Evolutionary conservation across 1,284 basidiomycete genomes (phyloP).

Genomic region (Heimioporus retisporus): DNA sequence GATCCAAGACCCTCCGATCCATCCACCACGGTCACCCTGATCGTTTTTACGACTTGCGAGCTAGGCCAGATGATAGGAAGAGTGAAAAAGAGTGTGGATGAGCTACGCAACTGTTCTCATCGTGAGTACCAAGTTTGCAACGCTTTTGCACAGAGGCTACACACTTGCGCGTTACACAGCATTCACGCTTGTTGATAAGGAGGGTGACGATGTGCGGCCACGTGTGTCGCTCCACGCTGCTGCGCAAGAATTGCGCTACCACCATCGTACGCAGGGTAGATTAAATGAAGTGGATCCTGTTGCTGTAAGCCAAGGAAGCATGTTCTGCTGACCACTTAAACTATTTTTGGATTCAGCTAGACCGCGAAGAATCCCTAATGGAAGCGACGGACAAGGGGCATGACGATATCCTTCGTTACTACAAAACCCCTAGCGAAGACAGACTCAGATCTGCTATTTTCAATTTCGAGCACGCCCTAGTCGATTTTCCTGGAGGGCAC

Average conservation of each 20-base stretch:
- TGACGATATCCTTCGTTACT: not conserved
- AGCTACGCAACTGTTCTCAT: not conserved
- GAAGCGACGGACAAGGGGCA: conserved; percentile 1
- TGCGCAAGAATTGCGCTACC: not conserved
- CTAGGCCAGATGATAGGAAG: not conserved
- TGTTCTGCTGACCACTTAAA: no score
- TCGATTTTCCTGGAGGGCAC: not conserved
- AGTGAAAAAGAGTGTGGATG: not conserved
- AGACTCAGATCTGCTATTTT: not conserved
- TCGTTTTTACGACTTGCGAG: not conserved
- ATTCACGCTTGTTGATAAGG: not conserved
- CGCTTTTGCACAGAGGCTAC: not conserved
- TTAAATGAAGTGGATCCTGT: not conserved
- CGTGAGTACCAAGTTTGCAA: not conserved
- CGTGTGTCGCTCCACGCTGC: not conserved
- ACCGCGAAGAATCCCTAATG: not conserved
- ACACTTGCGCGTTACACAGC: not conserved
- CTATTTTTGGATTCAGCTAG: not conserved
- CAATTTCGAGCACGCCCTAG: not conserved
- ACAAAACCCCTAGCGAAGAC: not conserved
- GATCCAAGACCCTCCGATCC: not conserved
- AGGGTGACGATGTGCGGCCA: not conserved
- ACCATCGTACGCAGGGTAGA: not conserved
- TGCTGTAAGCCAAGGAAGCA: not conserved
- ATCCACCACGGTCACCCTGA: not conserved